Percentiles rank a stretch among this genome's conserved stretches.
These are phyloP conservation scores for Puccinia polysora DNA, from an alignment of 1,284 basidiomycete species.

Conservation along the genomic window DNA sequence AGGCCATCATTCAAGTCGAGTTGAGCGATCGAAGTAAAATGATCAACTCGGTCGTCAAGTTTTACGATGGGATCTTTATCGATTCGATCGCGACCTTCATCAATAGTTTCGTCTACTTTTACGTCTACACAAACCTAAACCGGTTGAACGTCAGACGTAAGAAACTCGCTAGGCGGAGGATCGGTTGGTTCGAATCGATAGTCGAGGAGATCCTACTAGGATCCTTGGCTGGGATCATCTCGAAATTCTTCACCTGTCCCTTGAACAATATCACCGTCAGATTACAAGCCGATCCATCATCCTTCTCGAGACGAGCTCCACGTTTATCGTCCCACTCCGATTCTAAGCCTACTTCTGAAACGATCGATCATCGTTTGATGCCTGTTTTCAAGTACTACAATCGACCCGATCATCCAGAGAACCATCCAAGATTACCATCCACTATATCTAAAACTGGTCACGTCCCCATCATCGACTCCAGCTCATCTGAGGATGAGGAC, in stretches of 20 bases:
- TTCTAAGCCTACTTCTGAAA: constrained; percentile 27
- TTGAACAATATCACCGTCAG: constrained; percentile 57
- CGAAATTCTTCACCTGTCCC: constrained; percentile 55
- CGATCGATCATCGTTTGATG: constrained; percentile 20
- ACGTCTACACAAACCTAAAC: constrained; percentile 52
- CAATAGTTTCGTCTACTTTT: constrained; percentile 54
- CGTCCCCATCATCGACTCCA: constrained; percentile 44
- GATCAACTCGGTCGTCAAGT: constrained; percentile 47
- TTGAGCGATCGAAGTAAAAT: constrained; percentile 45
- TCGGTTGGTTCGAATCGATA: constrained; percentile 49
- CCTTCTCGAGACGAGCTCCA: constrained; percentile 12
- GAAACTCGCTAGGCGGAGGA: constrained; percentile 27
- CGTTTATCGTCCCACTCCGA: constrained; percentile 19
- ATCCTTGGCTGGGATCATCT: constrained; percentile 54
- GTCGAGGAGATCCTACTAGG: constrained; percentile 56
- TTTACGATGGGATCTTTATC: constrained; percentile 54
- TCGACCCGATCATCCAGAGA: too few species aligned
- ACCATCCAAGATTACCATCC: constrained; percentile 10
- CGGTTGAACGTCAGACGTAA: constrained; percentile 41
- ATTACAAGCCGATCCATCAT: constrained; percentile 53
- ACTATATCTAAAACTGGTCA: not conserved
- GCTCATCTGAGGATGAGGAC: constrained; percentile 50
- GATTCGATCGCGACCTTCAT: constrained; percentile 48
- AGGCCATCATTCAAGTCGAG: constrained; percentile 42
- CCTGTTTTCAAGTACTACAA: not conserved